Percentiles rank a stretch among this genome's conserved stretches.
Conservation (phyloP, 257 asterid species). For the Fraxinus pennsylvanica region DNA sequence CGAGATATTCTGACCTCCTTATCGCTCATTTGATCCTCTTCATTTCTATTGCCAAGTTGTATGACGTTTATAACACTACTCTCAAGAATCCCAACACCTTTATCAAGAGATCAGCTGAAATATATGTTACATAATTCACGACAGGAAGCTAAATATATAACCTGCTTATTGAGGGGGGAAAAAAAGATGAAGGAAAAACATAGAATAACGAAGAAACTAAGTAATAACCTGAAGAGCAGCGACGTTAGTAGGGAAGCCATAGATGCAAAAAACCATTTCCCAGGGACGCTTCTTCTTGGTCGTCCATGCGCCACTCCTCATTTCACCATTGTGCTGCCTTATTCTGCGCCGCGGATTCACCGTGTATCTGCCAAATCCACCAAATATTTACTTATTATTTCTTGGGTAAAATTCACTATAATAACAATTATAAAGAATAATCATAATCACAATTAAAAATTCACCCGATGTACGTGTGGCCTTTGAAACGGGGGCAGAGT, state of each 20-base stretch:
- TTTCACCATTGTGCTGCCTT: constrained; percentile 95
- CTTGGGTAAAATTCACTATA: background rate
- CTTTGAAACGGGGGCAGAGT: constrained; percentile 78
- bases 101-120: background rate
- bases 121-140: background rate
- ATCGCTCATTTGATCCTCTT: too few relatives aligned
- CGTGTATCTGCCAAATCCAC: constrained; percentile 51
- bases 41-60: too few relatives aligned
- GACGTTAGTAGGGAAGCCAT: constrained; percentile 86
- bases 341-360: constrained; percentile 90
- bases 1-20: too few relatives aligned
- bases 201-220: background rate
- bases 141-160: background rate
- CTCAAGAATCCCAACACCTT: background rate
- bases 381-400: background rate
- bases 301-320: constrained; percentile 74
- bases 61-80: too few relatives aligned
- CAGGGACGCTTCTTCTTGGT: constrained; percentile 91
- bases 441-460: background rate
- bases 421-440: background rate
- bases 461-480: constrained; percentile 90
- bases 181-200: background rate
- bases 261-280: constrained; percentile 95
- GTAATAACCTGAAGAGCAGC: constrained; percentile 85
- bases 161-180: background rate